A percentile compares a stretch with the other conserved stretches of the same genome.
phyloP scores from a whole-genome alignment of 768 basidiomycete species.

The Boletus pseudopeckii region DNA sequence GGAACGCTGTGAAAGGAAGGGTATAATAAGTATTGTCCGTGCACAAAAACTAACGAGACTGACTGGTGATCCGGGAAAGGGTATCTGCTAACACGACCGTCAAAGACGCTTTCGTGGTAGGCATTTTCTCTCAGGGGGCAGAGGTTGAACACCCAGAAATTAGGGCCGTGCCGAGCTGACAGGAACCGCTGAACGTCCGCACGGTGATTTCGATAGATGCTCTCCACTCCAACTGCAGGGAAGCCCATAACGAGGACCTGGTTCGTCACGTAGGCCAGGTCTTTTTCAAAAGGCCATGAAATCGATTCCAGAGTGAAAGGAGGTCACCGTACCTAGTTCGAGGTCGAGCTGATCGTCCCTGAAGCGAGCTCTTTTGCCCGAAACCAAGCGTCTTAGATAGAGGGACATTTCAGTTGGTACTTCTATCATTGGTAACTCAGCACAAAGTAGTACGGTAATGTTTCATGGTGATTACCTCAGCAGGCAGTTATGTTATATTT shows the following conservation, averaged over 20 bases:
- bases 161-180: conserved; percentile 65
- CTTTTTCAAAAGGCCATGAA: conserved; percentile 25
- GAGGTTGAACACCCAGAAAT: conserved; percentile 89
- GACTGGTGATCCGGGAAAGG: conserved; percentile 92
- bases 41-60: conserved; percentile 52
- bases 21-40: background rate
- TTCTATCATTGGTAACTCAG: too few relatives aligned
- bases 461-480: conserved; percentile 19
- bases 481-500: background rate
- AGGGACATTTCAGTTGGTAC: conserved; percentile 41
- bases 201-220: conserved; percentile 74
- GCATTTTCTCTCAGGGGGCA: conserved; percentile 80
- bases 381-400: conserved; percentile 70
- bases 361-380: conserved; percentile 78
- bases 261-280: conserved; percentile 70
- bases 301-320: conserved; percentile 11
- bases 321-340: conserved; percentile 56
- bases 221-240: conserved; percentile 75
- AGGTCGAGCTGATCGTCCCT: conserved; percentile 62
- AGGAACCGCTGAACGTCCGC: conserved; percentile 76
- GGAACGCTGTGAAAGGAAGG: conserved; percentile 52
- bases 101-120: conserved; percentile 67
- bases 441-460: conserved; percentile 25
- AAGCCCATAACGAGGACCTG: conserved; percentile 80
- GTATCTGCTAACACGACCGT: conserved; percentile 73